Conservation (phyloP, 331 rosid genomes). For the Pyracantha coccinea region DNA sequence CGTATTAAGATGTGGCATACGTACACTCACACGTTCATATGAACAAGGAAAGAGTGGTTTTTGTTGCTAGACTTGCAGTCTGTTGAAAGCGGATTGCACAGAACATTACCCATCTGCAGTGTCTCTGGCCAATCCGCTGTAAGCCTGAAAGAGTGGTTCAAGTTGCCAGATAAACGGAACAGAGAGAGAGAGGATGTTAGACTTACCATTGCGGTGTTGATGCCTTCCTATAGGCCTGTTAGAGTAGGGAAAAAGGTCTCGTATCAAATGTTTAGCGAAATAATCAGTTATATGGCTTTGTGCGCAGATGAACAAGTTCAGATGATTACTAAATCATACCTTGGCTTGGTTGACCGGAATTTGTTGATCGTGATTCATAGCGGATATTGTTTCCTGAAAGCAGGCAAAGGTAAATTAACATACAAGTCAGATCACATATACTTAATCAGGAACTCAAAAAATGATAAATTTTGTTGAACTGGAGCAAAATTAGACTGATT, state of each 20-base stretch:
- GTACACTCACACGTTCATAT: neutral
- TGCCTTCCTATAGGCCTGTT: slow-evolving; percentile 8
- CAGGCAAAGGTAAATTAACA: neutral
- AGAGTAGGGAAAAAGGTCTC: neutral
- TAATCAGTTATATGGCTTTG: neutral
- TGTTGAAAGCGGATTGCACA: neutral
- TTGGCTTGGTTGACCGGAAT: neutral
- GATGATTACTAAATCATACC: slow-evolving; percentile 6
- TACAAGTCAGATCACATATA: neutral
- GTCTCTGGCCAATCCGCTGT: neutral
- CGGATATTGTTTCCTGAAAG: neutral
- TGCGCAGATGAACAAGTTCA: neutral
- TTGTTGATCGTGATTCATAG: neutral
- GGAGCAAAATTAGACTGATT: neutral
- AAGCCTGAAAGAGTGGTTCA: slow-evolving; percentile 13
- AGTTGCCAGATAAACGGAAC: neutral
- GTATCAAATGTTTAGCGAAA: neutral
- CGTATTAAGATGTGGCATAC: no score
- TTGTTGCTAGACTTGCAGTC: neutral
- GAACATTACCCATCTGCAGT: neutral
- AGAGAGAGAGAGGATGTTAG: neutral
- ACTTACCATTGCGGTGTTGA: slow-evolving; percentile 11
- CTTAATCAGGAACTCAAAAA: neutral
- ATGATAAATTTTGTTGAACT: neutral
- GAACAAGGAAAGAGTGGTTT: neutral